Evolutionary conservation across 306 rosid species (phyloP), one percentile per base, ranked within the genome.

Genomic region (Rosa persica): DNA sequence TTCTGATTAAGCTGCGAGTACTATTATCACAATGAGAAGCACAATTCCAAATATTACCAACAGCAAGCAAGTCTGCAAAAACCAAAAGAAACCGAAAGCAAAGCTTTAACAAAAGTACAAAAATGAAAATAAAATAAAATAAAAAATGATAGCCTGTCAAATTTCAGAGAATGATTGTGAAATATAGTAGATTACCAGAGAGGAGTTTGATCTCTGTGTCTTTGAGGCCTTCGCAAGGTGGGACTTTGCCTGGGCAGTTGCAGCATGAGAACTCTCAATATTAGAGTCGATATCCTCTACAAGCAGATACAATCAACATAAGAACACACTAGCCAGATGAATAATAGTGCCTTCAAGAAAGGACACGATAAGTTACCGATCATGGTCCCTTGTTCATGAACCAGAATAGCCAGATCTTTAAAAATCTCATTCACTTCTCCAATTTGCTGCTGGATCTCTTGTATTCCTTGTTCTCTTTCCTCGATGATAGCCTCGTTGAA

Each of bases 381-480:
- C 89, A 92, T 88, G 60, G 92, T 73, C 81, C 98, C 98, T 85
- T 94, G 98, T 88, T 90, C 98, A 58, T 92, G 98, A 46, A 94
- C 98, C 78, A 94, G 88, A 43, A 90, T 92, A 4, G 98, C 97
- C 44, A 94, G 96, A 90, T 94, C 98, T 87, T 92, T 94, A 82
- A 94, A 92, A 75, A 94, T 92, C 82, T 92, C 98, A 83, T 89
- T 92, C 68, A 94, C 98, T 88, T 94, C 98, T 40, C 97, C 97
- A 86, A 94, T 94, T 87, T 92, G 98, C 17, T 87, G 87, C 88
- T 94, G 98, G 79, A 94, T 87, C 88, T 94, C 98, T 85, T 94
- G 94, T 84, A 94, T 94, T 40, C 98, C 97, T 73, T 94, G 98
- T 51, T 94, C 98, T 82, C 98, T 89, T 89, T 94, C 98, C 86